phyloP scores from a whole-genome alignment of 2,329 filamentous ascomycete species.

The Cucurbitaria berberidis region DNA sequence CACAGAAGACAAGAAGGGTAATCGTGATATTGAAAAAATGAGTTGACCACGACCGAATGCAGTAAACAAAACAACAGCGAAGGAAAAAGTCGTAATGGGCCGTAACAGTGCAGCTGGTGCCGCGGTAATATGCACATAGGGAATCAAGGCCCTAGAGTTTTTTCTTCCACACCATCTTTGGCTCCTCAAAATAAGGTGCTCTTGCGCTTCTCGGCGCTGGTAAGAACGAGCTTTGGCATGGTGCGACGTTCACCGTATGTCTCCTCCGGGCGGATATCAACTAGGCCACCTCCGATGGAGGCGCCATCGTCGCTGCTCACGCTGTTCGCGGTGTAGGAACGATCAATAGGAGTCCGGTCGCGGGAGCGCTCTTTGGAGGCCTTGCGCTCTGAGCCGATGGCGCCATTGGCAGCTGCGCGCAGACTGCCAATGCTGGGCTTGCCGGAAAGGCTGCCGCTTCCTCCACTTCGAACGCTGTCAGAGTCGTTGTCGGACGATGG shows the following conservation, averaged over 20 bases:
- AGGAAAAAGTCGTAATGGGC: slow-evolving; percentile 47
- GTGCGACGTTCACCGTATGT: slow-evolving; percentile 71
- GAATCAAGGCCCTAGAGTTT: slow-evolving; percentile 23
- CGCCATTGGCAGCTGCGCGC: slow-evolving; percentile 78
- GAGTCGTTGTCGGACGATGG: slow-evolving; percentile 71
- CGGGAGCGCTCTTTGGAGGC: slow-evolving; percentile 51
- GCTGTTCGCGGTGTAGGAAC: slow-evolving; percentile 66
- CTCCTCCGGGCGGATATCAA: slow-evolving; percentile 59
- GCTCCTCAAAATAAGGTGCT: slow-evolving; percentile 63
- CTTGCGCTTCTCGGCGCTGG: slow-evolving; percentile 89
- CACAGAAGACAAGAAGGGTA: slow-evolving; percentile 40
- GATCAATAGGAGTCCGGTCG: slow-evolving; percentile 39
- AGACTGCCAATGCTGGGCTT: slow-evolving; percentile 76
- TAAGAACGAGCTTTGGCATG: slow-evolving; percentile 85
- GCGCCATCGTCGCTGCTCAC: slow-evolving; percentile 67
- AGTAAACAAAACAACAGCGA: slow-evolving; percentile 32
- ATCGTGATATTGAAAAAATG: slow-evolving; percentile 32
- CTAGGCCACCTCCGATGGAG: slow-evolving; percentile 62
- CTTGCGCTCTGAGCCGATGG: slow-evolving; percentile 87
- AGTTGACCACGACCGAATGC: slow-evolving; percentile 31
- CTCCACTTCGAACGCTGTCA: slow-evolving; percentile 60
- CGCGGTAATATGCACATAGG: slow-evolving; percentile 47
- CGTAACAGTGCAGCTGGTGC: slow-evolving; percentile 41
- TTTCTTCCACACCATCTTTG: slow-evolving; percentile 17
- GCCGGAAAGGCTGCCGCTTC: slow-evolving; percentile 81